Evolutionary conservation across 805 yeast species (phyloP), one percentile per base, ranked within the genome.

Genomic region (Candida nanaspora): DNA sequence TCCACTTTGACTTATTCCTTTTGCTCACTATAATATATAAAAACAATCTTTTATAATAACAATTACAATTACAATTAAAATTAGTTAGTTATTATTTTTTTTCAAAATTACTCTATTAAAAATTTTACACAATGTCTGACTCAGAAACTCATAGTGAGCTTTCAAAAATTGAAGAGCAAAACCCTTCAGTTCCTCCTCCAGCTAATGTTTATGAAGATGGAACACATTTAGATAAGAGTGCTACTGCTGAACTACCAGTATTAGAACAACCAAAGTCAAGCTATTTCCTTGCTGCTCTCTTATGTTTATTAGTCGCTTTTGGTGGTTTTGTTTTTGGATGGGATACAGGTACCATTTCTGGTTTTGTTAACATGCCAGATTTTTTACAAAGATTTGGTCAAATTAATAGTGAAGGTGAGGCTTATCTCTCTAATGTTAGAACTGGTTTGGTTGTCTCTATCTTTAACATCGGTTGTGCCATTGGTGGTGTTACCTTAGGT

Each of bases 241-340:
- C 35, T 19, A 39, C 33, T 15, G 45, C 38, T 18, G 50, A 41
- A 21, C 18, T 18, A 14, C 27, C 34, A 29, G 20, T 8, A 6
- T 6, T 31, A 11, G 22, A 6, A 13, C 27, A 20, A 14, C 27
- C 35, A 14, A n/a, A 15, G 16, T 33, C 49, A 10, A 53, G 51
- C 14, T 56, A 53, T 39, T 9, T 51, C 7, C 49, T 51, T 22
- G 61, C 56, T 13, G 60, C 58, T 13, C 9, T 53, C 39, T 63
- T 60, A 23, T 78, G 86, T 60, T 50, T 69, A n/a, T 51, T 75
- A 40, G 75, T 82, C 48, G 84, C 86, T 26, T 82, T 82, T 47
- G 87, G 86, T 65, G 89, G 88, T 36, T 82, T 77, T 56, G 80
- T 81, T 35, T 82, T 79, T 53, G 88, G 88, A 45, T 81, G 81